These are phyloP conservation scores for Pestalotiopsis sp. DNA, from an alignment of 2,329 filamentous ascomycete genomes.

Conservation along the genomic window DNA sequence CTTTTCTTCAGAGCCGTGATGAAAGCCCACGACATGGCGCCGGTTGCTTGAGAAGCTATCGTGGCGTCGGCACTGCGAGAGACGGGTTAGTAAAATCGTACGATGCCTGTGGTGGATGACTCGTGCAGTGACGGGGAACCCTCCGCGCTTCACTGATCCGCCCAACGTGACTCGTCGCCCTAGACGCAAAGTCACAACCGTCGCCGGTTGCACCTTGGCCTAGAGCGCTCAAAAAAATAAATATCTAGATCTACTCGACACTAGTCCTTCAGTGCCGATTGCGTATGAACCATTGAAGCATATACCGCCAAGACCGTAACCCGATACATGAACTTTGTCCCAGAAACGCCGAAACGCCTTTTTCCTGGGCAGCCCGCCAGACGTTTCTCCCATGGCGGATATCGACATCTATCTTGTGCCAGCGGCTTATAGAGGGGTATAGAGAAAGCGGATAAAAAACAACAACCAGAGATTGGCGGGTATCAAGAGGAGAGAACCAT, in stretches of 20 bases:
- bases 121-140: not conserved
- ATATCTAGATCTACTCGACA: constrained; percentile 14
- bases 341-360: not conserved
- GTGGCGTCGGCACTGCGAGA: constrained; percentile 77
- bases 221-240: constrained; percentile 38
- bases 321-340: not conserved
- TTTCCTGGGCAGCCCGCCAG: not conserved
- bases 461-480: not conserved
- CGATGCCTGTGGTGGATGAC: not conserved
- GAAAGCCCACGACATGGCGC: constrained; percentile 98
- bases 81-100: constrained; percentile 9
- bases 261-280: constrained; percentile 17
- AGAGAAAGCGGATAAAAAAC: not conserved
- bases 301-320: not conserved
- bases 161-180: constrained; percentile 49
- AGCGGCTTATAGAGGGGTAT: not conserved
- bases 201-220: constrained; percentile 37
- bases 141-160: constrained; percentile 5
- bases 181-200: constrained; percentile 42
- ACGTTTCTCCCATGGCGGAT: not conserved
- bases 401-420: not conserved
- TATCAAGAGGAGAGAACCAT: constrained; percentile 21
- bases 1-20: constrained; percentile 90
- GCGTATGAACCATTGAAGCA: not conserved
- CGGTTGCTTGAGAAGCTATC: constrained; percentile 86